Evolutionary conservation across 768 basidiomycete genomes (phyloP), one percentile per base, ranked within the genome.

Genomic region (Dictyophora rubrovolvata): DNA sequence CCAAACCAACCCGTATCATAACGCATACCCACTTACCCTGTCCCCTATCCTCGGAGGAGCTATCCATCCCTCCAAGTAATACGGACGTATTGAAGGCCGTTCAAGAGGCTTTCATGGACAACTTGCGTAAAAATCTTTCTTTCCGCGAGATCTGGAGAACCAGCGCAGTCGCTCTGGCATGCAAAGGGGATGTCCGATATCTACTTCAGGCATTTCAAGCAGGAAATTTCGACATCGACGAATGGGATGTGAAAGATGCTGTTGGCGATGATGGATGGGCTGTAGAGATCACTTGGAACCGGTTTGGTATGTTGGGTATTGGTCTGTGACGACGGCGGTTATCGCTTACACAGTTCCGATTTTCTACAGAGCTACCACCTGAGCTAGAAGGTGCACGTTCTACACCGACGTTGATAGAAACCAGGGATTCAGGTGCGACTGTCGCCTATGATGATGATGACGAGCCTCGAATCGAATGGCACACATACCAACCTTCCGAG

Each of bases 1-100:
- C 76, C 85, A 64, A 62, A 65, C n/a, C 82, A 86, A 51, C 36
- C 10, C 57, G 49, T 37, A 47, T 35, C 5, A 33, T 63, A 60
- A 68, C 12, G 74, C 83, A 1, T 80, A 89, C 63, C 68, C 74
- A 10, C 67, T 69, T 1, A 73, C 85, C 1, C 70, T 71, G 72
- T 23, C 79, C 81, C 0, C 69, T 65, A 10, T 65, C 77, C 1
- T 62, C 76, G 8, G 64, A 70, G 12, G 76, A 77, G 17, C 84
- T 91, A 37, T 61, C 66, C 69, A 54, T 48, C 28, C 46, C 16
- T 21, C 59, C 61, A 60, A 64, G 20, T 22, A 22, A 59, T 28
- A 35, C 12, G 2, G 22, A 56, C 11, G 42, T 46, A 12, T 18
- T 53, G 11, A 21, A 47, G 22, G 34, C 22, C 61, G 62, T 57